Evolutionary conservation across 2,329 filamentous ascomycete species (phyloP).

Genomic region (Colletotrichum graminicola): DNA sequence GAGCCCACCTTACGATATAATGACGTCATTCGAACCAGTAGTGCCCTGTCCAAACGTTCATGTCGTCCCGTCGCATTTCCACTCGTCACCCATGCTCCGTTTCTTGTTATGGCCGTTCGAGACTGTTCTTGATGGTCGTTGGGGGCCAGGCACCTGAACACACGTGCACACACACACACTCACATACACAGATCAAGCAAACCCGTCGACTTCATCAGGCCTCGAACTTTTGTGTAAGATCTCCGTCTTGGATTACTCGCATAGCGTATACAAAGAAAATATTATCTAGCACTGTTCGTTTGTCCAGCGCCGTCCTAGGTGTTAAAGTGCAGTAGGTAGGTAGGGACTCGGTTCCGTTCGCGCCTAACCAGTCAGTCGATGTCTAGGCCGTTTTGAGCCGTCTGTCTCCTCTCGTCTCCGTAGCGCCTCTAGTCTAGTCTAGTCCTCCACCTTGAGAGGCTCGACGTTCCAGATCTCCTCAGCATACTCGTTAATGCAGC

Average conservation of each 20-base stretch:
- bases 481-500: conserved; percentile 97
- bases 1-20: conserved; percentile 17
- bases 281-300: conserved; percentile 37
- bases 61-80: conserved; percentile 2
- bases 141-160: background rate
- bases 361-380: conserved; percentile 12
- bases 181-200: background rate
- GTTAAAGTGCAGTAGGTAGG: conserved; percentile 5
- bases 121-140: conserved; percentile 3
- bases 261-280: conserved; percentile 38
- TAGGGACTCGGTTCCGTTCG: conserved; percentile 29
- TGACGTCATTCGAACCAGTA: conserved; percentile 33
- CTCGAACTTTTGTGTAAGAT: background rate
- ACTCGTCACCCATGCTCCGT: conserved; percentile 25
- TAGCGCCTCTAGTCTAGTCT: conserved; percentile 21
- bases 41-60: conserved; percentile 21
- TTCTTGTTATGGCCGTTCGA: conserved; percentile 15
- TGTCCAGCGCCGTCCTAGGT: conserved; percentile 22
- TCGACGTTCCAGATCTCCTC: conserved; percentile 98
- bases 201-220: background rate
- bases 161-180: background rate
- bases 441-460: conserved; percentile 69
- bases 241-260: conserved; percentile 1
- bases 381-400: background rate
- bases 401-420: conserved; percentile 7